Evolutionary conservation across 768 basidiomycete species (phyloP), one percentile per base, ranked within the genome.

Genomic region (Gloeostereum incarnatum): DNA sequence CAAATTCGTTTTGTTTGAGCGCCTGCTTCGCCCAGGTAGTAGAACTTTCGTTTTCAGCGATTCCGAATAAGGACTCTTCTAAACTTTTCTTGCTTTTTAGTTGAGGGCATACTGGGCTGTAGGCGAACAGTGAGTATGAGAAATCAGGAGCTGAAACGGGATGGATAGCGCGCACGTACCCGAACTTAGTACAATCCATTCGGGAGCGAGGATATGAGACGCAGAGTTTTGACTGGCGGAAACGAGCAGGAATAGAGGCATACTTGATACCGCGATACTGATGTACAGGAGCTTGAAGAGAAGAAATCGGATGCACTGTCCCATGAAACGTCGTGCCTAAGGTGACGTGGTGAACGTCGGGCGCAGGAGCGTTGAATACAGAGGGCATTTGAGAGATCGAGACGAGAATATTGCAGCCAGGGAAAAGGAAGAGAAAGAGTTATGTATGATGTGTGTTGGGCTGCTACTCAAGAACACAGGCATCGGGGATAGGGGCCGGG

Each of bases 231-330:
- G 85, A 86, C 57, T 81, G 82, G 38, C 82, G 75, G 51, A 87
- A 88, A 34, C 85, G 79, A 25, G 74, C 77, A 18, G 81, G 81
- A 10, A 86, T 66, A 16, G 65, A 64, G 17, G 81, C 85, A 47
- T 86, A 88, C 61, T 83, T 84, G 51, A 88, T 78, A 26, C 85
- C 85, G 16, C 75, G 71, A 48, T 75, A 88, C 51, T 86, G 84
- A 48, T 81, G 75, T 44, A 88, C 65, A 9, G 65, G 69, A 0
- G 60, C 51, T 34, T 71, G 70, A 18, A 63, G 55, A 0, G 76
- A 70, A 4, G 84, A 85, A 20, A 74, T 44, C 6, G 68, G 45
- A 52, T 86, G 84, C 23, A 73, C 64, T 31, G 80, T 49, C 38
- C 85, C 85, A 26, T 62, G 63, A 58, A 88, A 86, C 6, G 77